phyloP scores from a whole-genome alignment of 192 early-diverging fungal genomes.

The Linnemannia elongata region DNA sequence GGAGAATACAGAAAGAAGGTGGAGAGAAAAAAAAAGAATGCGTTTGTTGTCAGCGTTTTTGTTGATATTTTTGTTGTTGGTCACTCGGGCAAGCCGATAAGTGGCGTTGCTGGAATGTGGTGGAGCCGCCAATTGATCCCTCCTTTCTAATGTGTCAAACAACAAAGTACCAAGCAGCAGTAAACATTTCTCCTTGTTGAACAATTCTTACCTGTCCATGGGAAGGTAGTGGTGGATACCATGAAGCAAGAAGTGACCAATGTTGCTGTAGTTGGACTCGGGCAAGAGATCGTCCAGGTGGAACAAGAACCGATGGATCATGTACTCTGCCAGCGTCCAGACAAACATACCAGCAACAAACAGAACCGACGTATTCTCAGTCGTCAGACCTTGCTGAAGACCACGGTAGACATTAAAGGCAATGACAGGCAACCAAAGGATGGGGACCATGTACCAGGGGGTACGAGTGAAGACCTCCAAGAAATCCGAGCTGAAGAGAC shows the following conservation, averaged over 20 bases:
- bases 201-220: conserved; percentile 82
- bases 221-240: conserved; percentile 96
- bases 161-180: neutral
- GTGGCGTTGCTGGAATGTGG: neutral
- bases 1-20: neutral
- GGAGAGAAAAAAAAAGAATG: neutral
- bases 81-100: neutral
- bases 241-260: conserved; percentile 89
- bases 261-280: conserved; percentile 78
- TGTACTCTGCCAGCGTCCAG: conserved; percentile 91
- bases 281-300: conserved; percentile 89
- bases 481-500: conserved; percentile 82
- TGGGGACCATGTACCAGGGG: conserved; percentile 89
- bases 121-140: neutral
- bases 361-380: conserved; percentile 57
- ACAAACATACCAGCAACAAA: conserved; percentile 78
- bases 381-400: conserved; percentile 6
- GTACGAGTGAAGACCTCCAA: conserved; percentile 87
- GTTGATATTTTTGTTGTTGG: neutral
- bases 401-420: conserved; percentile 23
- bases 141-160: neutral
- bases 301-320: conserved; percentile 91
- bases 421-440: conserved; percentile 85
- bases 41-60: neutral
- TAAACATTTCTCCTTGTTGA: neutral